Evolutionary conservation across 208 protist genomes (phyloP), one percentile per base, ranked within the genome.

Genomic region (Leishmania mexicana): DNA sequence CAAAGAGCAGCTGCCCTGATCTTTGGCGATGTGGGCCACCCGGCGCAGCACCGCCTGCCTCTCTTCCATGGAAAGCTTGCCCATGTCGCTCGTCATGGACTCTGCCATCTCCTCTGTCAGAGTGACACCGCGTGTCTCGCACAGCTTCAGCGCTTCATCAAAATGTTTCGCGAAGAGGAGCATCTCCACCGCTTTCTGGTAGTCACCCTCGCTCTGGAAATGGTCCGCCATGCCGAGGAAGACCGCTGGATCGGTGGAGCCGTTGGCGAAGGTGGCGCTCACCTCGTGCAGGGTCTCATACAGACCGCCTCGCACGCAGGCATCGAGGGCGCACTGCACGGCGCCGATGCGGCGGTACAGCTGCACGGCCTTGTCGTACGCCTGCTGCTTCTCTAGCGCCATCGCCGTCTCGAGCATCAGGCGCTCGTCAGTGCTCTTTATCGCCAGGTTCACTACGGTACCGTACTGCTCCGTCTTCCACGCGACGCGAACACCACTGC

Each of bases 321-420:
- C 88, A 71, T 99, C 92, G 64, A 99, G 90, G 7, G 98, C 97
- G 45, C 90, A 90, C 78, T 96, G 91, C 57, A 97, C 89, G 57
- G 97, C 94, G 51, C 98, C 98, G 47, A 98, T 92, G 80, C 96
- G 95, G 80, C 98, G 98, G 84, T 99, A 99, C 24, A 99, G 92
- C 65, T 94, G 81, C 4, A 99, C 97, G 2, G 98, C 93, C 88
- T 98, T 98, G 84, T 99, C 97, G 75, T 91, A 97, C 31, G 84
- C 58, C 35, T 88, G 83, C 80, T 97, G 90, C 76, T 92, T 75
- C 87, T 99, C 97, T 38, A 99, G 92, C 74, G 89, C 98, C 31
- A 87, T 83, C 28, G 97, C 98, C 64, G 84, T 92, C 49, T 99
- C 96, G 1, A 98, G 89, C 92, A 98, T 98, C 57, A 97, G 78